Base-by-base conservation (phyloP, 2,329 filamentous ascomycete genomes). In the Paraphoma sp. region DNA sequence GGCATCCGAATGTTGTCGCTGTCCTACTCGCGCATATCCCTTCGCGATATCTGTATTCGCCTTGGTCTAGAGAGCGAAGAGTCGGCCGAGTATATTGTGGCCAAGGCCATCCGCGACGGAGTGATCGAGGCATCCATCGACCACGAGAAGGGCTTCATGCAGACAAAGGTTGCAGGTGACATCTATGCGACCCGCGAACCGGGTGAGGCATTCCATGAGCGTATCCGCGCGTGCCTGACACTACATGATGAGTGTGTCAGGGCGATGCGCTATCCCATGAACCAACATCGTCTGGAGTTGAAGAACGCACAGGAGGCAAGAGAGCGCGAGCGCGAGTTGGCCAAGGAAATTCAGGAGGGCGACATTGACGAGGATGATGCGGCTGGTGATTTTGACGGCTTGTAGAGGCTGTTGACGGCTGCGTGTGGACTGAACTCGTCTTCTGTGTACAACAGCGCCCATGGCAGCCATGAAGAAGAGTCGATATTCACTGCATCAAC, bases 241-340 rank as follows among this genome's bases (percentile, higher is more conserved):
- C 86, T 99, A 62, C 93, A 98, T 73, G 95, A 99, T 71, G 95
- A 99, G 82, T 98, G 94, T 74, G 93, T 99, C 72, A 98, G 97
- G 91, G 94, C 95, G 28, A 99, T 99, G 95, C 88, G 95, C 53
- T 99, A 98, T 80, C 95, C 95, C 2, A 98, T 98, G 94, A 97
- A 99, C 82, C 95, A 98, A 79, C 95, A 99, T 80, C 88, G 95
- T 16, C 84, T 98, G 53, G 95, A 99, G 80, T 85, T 99, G 53
- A 98, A 97, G 86, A 98, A 96, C 71, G 95, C 95, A 0, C 94
- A 98, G 78, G 96, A 99, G 80, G 95, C 95, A n/a, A 87, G 95
- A 48, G 95, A 99, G 78, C 86, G 95, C 17, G 95, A 99, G 83
- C 87, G 95, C 16, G 95, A 99, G 80, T 87, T 99, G 84, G 95